Conservation (phyloP, 23 red algal genomes). For the Cyanidium caldarium region DNA sequence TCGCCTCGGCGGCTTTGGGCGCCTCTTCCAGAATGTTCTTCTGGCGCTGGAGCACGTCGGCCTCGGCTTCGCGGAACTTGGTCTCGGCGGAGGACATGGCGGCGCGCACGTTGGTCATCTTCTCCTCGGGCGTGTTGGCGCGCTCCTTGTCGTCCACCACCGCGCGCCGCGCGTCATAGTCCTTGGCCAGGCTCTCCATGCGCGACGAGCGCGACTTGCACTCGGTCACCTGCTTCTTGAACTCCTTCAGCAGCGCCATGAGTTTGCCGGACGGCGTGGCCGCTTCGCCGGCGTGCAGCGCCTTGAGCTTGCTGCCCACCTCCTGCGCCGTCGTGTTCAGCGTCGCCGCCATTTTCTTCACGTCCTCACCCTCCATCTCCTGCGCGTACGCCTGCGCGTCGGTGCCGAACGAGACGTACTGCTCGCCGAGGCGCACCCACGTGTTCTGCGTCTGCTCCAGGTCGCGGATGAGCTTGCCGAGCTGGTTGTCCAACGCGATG, state of each 20-base stretch:
- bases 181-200: conserved; percentile 6
- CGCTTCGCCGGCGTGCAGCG: neutral
- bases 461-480: neutral
- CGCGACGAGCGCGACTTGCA: neutral
- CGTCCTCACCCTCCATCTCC: neutral
- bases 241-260: neutral
- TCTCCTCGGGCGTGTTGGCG: neutral
- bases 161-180: neutral
- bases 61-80: conserved; percentile 5
- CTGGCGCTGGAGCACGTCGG: neutral
- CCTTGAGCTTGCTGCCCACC: neutral
- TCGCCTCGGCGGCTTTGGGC: neutral
- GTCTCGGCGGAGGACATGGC: neutral
- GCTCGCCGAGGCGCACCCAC: neutral
- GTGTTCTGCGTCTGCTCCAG: neutral
- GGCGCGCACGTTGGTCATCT: neutral
- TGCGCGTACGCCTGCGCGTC: neutral
- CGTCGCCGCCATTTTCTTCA: neutral
- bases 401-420: neutral
- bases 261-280: neutral
- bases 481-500: neutral
- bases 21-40: neutral
- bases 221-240: neutral
- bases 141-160: conserved; percentile 2
- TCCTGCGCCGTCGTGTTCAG: neutral